Evolutionary conservation across 768 basidiomycete genomes (phyloP), one percentile per base, ranked within the genome.

Genomic region (Pholiota microspora): DNA sequence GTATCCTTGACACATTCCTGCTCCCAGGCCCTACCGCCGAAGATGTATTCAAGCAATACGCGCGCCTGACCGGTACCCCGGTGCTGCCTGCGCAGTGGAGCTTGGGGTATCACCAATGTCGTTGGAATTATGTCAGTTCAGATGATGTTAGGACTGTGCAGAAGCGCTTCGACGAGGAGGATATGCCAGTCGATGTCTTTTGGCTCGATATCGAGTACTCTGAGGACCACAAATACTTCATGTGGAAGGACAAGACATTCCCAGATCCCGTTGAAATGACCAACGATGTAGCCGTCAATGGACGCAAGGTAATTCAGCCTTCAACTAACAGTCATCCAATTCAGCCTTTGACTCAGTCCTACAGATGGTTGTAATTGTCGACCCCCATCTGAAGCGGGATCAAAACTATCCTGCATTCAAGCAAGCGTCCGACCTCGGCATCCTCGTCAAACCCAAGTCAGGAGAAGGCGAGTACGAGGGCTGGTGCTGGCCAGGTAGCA

Each of bases 141-240:
- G 84, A 89, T 9, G 97, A 98, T 68, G 79, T 99, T 7, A 79
- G 92, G 9, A 77, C 81, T 3, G 93, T 98, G 7, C 89, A 95
- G 70, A 80, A 75, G 64, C 78, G 87, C 49, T 97, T 99, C 63
- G 97, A 99, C 55, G 92, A 95, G 61, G 91, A 88, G 36, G 90
- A 96, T 62, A 92, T 98, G 54, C 97, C 97, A 0, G 84, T 98
- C 10, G 96, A 98, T 64, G 94, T 95, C 2, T 87, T 98, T 66
- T 98, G 95, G 96, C 80, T 98, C 38, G 96, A 97, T 71, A 97
- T 98, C 63, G 96, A 97, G 67, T 97, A 97, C 69, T 76, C 95
- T 0, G 85, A 89, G 40, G 92, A 93, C 42, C 93, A 97, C 73
- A 89, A 93, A 69, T 98, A 99, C 78, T 94, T 98, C 69, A 91